Percentiles rank a stretch among this genome's conserved stretches.
These are phyloP conservation scores for Podospora pseudocomata DNA, from an alignment of 495 filamentous ascomycete genomes.

Conservation along the genomic window DNA sequence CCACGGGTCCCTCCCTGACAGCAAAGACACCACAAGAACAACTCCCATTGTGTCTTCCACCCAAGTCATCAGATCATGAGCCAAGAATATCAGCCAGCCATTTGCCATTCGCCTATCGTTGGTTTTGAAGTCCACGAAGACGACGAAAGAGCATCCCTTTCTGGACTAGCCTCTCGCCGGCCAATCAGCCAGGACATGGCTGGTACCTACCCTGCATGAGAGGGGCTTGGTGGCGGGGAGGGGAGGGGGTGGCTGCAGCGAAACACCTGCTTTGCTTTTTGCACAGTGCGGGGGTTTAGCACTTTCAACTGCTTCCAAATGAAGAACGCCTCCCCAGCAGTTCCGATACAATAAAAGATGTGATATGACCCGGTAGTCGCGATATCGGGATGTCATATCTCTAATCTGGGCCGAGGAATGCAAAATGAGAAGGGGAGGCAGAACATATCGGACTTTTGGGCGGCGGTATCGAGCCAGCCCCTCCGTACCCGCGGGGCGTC, in stretches of 20 bases:
- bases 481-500: background rate
- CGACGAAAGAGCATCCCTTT: background rate
- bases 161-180: background rate
- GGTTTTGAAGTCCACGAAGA: conserved; percentile 1
- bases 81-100: background rate
- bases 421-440: background rate
- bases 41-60: no score
- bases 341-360: conserved; percentile 27
- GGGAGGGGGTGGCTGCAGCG: conserved; percentile 18
- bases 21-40: no score
- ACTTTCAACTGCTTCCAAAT: conserved; percentile 34
- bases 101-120: conserved; percentile 3
- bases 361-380: conserved; percentile 38
- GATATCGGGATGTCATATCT: conserved; percentile 11
- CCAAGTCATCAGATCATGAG: background rate
- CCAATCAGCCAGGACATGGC: background rate
- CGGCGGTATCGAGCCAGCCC: background rate
- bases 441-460: background rate
- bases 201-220: conserved; percentile 4
- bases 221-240: conserved; percentile 4
- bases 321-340: conserved; percentile 33
- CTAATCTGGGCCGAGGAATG: background rate
- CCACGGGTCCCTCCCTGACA: background rate
- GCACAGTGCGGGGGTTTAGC: background rate
- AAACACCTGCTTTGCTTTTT: conserved; percentile 1